Conservation (phyloP, 371 early-diverging fungal species). For the Lichtheimia corymbifera region DNA sequence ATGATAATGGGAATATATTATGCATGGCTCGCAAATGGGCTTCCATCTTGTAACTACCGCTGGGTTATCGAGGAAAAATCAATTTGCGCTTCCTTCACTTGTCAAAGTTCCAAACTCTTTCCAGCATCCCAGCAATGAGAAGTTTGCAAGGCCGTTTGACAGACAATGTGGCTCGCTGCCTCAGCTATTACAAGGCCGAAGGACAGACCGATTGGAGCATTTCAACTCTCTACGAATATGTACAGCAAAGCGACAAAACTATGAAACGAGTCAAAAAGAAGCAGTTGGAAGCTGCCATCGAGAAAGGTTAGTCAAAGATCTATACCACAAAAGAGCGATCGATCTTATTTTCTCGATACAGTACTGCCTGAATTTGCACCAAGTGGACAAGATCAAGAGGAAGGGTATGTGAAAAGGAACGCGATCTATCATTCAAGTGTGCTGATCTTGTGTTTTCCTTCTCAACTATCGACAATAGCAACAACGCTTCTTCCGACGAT, state of each 20-base stretch:
- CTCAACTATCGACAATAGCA: not conserved
- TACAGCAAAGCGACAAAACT: slow-evolving; percentile 44
- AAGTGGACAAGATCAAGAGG: not conserved
- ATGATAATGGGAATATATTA: too few relatives aligned
- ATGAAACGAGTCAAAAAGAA: slow-evolving; percentile 50
- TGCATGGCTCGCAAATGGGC: too few relatives aligned
- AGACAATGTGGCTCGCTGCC: slow-evolving; percentile 22
- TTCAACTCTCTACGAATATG: slow-evolving; percentile 44
- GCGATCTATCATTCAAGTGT: too few relatives aligned
- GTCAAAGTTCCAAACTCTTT: not conserved
- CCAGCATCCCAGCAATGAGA: not conserved
- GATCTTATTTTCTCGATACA: slow-evolving; percentile 3
- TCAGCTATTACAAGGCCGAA: slow-evolving; percentile 36
- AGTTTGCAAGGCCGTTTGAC: slow-evolving; percentile 28
- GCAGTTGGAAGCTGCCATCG: slow-evolving; percentile 49
- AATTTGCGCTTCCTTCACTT: not conserved
- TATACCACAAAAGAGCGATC: not conserved
- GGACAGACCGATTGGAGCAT: slow-evolving; percentile 31
- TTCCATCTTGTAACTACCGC: not conserved
- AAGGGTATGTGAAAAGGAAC: not conserved
- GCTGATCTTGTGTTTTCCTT: not conserved
- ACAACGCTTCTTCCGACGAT: slow-evolving; percentile 33
- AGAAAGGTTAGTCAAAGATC: slow-evolving; percentile 32
- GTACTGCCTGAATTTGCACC: slow-evolving; percentile 10
- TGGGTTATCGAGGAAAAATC: not conserved